Base-by-base conservation (phyloP, 192 early-diverging fungal species). In the Coemansia furcata region DNA sequence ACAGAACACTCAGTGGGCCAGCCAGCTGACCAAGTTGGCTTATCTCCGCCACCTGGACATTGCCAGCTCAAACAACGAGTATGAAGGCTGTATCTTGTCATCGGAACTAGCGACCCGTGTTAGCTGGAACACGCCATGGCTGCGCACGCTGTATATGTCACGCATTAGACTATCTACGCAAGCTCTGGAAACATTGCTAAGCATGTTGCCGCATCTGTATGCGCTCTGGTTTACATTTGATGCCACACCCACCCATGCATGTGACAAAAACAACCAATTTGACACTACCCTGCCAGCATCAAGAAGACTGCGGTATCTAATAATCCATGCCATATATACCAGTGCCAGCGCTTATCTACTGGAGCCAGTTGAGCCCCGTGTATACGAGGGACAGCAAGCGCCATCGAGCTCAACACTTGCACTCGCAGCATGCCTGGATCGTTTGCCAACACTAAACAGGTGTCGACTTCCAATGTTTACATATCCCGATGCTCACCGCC, bases 391-490 rank as follows among this genome's bases (percentile, higher is more conserved):
- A 26, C 23, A 26, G 3, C 32, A 55, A 26, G 39, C 37, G 35
- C 40, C 42, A 14, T 50, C 43, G 1, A 39, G 19, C 35, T 61
- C 63, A n/a, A 47, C 70, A 2, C 7, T 44, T 15, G 54, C 67
- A 6, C 68, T 82, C 1, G 38, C 67, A 0, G 62, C 32, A 6
- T 76, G 73, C n/a, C 66, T 82, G 19, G 3, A 35, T 8, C 60
- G 50, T 21, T 43, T 82, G 21, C 69, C 73, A 9, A 66, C 71
- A 6, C 55, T 82, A 11, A 70, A 44, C 44, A 67, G 35, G 32
- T 82, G 79, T 37, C 73, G 79, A 15, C 65, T 82, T 26, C 79
- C 79, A 36, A 82, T 82, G 79, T 82, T 82, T 37, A 76, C 79
- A 8, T 82, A 73, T 58, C 79, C 79, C 1, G 79, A 82, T 29